Conservation (phyloP, 176 grass and related monocot species). For the Zizania latifolia region DNA sequence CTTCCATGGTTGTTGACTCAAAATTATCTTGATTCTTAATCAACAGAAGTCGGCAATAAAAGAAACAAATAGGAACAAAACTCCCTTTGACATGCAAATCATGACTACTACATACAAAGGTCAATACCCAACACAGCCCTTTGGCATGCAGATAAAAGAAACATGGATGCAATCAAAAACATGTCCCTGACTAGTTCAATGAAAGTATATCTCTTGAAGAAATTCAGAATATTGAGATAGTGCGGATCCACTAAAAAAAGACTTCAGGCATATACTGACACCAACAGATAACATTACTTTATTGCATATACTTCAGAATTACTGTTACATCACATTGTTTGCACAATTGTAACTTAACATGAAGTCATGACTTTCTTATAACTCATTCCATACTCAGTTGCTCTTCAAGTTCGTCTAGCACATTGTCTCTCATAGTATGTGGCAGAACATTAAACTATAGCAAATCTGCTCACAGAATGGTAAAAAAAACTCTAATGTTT, state of each 20-base stretch:
- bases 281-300: background rate
- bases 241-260: background rate
- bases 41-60: background rate
- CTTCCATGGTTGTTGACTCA: background rate
- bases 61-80: background rate
- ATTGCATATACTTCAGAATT: background rate
- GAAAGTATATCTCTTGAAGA: background rate
- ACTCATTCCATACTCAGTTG: background rate
- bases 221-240: background rate
- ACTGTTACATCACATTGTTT: background rate
- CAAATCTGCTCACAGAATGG: background rate
- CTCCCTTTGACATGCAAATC: background rate
- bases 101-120: background rate
- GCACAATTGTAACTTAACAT: background rate
- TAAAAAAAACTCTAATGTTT: background rate
- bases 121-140: background rate
- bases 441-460: background rate
- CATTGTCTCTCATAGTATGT: background rate
- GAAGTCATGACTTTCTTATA: too few relatives aligned
- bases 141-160: conserved; percentile 2
- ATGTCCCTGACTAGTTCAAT: background rate
- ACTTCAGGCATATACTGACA: background rate
- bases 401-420: background rate
- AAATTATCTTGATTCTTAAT: background rate
- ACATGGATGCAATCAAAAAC: background rate